phyloP scores from a whole-genome alignment of 2,329 filamentous ascomycete genomes.

The Microcera coccophila region DNA sequence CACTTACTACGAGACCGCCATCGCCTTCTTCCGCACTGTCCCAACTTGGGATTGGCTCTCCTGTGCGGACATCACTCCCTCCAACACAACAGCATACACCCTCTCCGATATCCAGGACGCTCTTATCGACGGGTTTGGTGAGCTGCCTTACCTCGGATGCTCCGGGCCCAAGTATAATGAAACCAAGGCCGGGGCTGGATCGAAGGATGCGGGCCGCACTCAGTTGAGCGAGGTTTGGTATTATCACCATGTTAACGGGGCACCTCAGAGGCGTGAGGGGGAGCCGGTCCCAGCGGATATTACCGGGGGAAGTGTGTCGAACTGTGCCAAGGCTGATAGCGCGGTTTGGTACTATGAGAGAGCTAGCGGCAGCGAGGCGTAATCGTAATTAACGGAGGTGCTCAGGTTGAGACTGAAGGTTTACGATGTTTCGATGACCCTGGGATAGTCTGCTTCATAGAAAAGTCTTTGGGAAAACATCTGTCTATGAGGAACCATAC shows the following conservation, averaged over 20 bases:
- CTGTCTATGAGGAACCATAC: no score
- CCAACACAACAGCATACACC: conserved; percentile 55
- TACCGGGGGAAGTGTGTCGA: conserved; percentile 46
- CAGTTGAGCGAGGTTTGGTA: conserved; percentile 63
- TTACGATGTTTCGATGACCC: no score
- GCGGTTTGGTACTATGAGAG: conserved; percentile 55
- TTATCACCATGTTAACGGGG: conserved; percentile 57
- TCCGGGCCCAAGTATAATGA: conserved; percentile 57
- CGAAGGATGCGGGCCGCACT: conserved; percentile 53
- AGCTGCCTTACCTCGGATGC: conserved; percentile 59
- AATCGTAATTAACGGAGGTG: background rate
- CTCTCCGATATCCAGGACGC: conserved; percentile 49
- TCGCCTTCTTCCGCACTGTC: conserved; percentile 53
- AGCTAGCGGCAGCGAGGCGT: conserved; percentile 18
- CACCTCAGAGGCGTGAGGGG: conserved; percentile 49
- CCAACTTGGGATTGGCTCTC: conserved; percentile 61
- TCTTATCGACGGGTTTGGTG: conserved; percentile 48
- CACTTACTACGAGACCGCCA: conserved; percentile 59
- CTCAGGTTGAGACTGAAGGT: no score
- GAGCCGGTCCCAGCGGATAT: conserved; percentile 42
- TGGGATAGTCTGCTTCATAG: no score
- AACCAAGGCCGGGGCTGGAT: conserved; percentile 52
- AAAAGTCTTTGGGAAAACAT: no score
- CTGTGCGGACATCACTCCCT: conserved; percentile 50
- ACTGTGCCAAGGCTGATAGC: conserved; percentile 50